Percentiles rank a stretch among this genome's conserved stretches.
Evolutionary conservation across 768 basidiomycete genomes (phyloP).

Genomic region (Calocybe cyanea): DNA sequence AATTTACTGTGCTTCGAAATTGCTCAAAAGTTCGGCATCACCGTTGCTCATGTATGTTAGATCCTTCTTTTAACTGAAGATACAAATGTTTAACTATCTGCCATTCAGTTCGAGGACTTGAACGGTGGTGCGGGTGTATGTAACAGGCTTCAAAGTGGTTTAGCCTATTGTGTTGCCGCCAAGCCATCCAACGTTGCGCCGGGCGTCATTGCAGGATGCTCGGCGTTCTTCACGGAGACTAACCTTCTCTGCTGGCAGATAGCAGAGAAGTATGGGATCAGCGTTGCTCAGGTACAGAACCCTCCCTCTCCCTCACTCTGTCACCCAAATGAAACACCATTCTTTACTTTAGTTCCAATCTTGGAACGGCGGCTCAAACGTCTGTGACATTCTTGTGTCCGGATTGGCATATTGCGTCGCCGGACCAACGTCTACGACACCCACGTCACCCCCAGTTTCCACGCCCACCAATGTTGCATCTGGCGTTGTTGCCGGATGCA

Average conservation of each 20-base stretch:
- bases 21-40: constrained; percentile 3
- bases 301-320: background rate
- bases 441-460: background rate
- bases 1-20: constrained; percentile 9
- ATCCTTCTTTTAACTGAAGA: background rate
- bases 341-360: constrained; percentile 4
- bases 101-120: constrained; percentile 7
- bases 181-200: constrained; percentile 6
- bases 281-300: constrained; percentile 3
- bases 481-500: constrained; percentile 7
- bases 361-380: constrained; percentile 8
- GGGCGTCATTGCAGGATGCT: constrained; percentile 5
- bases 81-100: background rate
- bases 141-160: constrained; percentile 6
- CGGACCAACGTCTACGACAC: background rate
- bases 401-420: constrained; percentile 11
- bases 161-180: constrained; percentile 8
- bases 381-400: constrained; percentile 4
- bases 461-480: constrained; percentile 6
- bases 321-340: too few species aligned
- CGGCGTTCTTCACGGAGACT: constrained; percentile 10
- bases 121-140: constrained; percentile 8
- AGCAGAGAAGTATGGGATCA: constrained; percentile 6
- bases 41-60: constrained; percentile 2
- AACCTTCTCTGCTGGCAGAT: constrained; percentile 8